Conservation (phyloP, 108 stramenopile species). For the Cylindrotheca closterium region DNA sequence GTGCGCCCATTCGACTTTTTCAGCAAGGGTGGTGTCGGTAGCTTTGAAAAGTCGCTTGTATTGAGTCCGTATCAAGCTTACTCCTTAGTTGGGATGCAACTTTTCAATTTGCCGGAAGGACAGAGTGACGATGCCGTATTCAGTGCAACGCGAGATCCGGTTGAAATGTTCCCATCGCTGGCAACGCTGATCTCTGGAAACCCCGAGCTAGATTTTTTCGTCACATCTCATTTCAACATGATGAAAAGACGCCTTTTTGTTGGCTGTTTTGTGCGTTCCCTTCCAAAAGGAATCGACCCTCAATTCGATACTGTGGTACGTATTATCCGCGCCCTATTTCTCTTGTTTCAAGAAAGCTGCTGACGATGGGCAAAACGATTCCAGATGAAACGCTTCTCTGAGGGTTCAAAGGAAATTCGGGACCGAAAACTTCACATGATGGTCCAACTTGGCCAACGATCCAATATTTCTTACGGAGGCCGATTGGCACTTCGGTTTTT, state of each 20-base stretch:
- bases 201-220: slow-evolving; percentile 62
- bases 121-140: slow-evolving; percentile 17
- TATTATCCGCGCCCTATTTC: neutral
- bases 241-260: neutral
- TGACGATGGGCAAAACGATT: neutral
- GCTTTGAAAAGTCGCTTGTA: slow-evolving; percentile 8
- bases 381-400: slow-evolving; percentile 43
- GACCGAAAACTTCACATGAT: slow-evolving; percentile 45
- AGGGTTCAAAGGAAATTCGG: slow-evolving; percentile 28
- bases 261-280: slow-evolving; percentile 52
- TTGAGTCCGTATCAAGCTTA: slow-evolving; percentile 54
- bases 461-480: slow-evolving; percentile 25
- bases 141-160: slow-evolving; percentile 40
- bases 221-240: slow-evolving; percentile 7
- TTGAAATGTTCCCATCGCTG: slow-evolving; percentile 56
- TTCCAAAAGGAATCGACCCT: slow-evolving; percentile 59
- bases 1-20: slow-evolving; percentile 35
- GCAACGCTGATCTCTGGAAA: slow-evolving; percentile 41
- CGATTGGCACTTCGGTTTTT: slow-evolving; percentile 31
- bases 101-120: slow-evolving; percentile 33
- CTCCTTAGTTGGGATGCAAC: slow-evolving; percentile 55
- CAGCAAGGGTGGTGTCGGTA: neutral
- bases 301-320: slow-evolving; percentile 55
- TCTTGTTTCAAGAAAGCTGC: neutral
- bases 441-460: slow-evolving; percentile 47